Conservation (phyloP, 768 basidiomycete species). For the Fibroporia radiculosa region DNA sequence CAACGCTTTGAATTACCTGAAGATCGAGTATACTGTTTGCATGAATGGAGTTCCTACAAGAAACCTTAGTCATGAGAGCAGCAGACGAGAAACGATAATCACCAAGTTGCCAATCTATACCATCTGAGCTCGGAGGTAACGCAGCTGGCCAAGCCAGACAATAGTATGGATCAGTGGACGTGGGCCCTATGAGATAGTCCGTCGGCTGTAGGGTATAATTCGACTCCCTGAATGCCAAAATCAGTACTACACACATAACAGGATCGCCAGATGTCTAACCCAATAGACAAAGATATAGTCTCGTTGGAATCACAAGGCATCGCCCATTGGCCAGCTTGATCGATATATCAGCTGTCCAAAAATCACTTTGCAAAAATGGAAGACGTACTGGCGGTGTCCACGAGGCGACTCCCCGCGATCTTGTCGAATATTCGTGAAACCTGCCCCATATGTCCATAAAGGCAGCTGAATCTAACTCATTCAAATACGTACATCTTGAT, state of each 20-base stretch:
- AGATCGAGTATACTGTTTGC: constrained; percentile 71
- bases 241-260: neutral
- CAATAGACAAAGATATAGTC: constrained; percentile 61
- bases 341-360: neutral
- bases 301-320: constrained; percentile 59
- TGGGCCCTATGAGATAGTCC: constrained; percentile 71
- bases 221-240: constrained; percentile 24
- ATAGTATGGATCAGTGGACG: constrained; percentile 51
- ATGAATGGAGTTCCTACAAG: constrained; percentile 55
- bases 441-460: constrained; percentile 27
- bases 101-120: constrained; percentile 83
- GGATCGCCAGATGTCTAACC: constrained; percentile 31
- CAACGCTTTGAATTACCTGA: constrained; percentile 40
- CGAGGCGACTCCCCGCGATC: constrained; percentile 59
- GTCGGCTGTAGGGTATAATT: constrained; percentile 63
- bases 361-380: neutral
- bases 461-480: neutral
- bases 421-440: constrained; percentile 57
- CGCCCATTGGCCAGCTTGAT: constrained; percentile 60
- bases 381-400: constrained; percentile 42
- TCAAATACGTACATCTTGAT: constrained; percentile 54
- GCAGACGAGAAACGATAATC: constrained; percentile 5
- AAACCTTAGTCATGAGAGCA: neutral
- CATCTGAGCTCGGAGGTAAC: constrained; percentile 56
- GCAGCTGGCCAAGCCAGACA: constrained; percentile 75